Evolutionary conservation across 2,329 filamentous ascomycete genomes (phyloP).

Genomic region (Claviceps sp.): DNA sequence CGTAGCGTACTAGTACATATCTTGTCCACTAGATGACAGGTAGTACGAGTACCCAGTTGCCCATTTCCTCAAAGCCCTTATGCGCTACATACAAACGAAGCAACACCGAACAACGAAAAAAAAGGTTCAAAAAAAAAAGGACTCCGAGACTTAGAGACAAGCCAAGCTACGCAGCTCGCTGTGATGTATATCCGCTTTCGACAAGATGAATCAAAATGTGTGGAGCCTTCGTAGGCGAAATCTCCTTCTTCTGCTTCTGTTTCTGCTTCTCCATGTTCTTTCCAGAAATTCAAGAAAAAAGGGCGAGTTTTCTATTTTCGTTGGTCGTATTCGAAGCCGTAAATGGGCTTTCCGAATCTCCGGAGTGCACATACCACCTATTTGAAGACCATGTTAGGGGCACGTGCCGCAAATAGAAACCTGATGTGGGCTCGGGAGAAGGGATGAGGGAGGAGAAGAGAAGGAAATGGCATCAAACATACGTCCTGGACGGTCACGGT

Average conservation of each 20-base stretch:
- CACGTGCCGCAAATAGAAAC: not conserved
- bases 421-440: not conserved
- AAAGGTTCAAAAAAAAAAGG: not conserved
- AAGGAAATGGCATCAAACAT: conserved; percentile 10
- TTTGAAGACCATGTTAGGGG: not conserved
- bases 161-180: not conserved
- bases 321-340: conserved; percentile 37
- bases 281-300: not conserved
- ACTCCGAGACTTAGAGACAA: not conserved
- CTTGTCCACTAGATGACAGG: no score
- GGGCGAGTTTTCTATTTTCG: not conserved
- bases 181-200: not conserved
- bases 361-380: conserved; percentile 42
- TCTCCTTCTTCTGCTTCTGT: not conserved
- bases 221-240: not conserved
- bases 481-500: conserved; percentile 52
- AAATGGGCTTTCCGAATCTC: conserved; percentile 38
- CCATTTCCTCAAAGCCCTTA: no score
- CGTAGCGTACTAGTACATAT: no score
- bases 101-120: not conserved
- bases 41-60: no score
- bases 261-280: not conserved
- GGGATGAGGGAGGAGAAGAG: no score
- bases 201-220: not conserved
- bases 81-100: not conserved